These are phyloP conservation scores for Teratosphaeriaceae sp. DNA, from an alignment of 2,329 filamentous ascomycete genomes.

Conservation along the genomic window DNA sequence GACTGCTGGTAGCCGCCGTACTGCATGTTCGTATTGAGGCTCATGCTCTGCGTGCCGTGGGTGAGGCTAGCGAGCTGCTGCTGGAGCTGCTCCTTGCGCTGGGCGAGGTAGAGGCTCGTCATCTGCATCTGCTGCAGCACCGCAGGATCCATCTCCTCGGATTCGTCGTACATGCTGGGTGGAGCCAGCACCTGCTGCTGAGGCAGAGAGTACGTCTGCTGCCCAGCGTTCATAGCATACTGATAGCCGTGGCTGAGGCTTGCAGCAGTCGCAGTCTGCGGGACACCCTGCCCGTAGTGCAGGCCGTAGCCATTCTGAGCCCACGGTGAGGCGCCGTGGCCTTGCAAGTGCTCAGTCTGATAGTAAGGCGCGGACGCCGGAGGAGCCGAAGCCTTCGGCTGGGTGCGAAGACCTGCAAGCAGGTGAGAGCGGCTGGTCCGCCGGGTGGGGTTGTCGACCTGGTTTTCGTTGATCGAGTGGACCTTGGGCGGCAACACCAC, in stretches of 20 bases:
- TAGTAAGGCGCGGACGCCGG: constrained; percentile 58
- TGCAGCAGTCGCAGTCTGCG: constrained; percentile 54
- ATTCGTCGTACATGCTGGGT: constrained; percentile 68
- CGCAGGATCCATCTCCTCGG: constrained; percentile 72
- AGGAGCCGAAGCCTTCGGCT: constrained; percentile 75
- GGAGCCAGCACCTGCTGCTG: constrained; percentile 87
- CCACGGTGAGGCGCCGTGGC: constrained; percentile 44
- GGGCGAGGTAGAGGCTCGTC: constrained; percentile 85
- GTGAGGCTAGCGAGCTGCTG: constrained; percentile 85
- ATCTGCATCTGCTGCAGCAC: constrained; percentile 84
- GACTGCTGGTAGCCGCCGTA: constrained; percentile 16
- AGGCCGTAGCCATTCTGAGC: constrained; percentile 35
- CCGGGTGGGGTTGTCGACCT: constrained; percentile 69
- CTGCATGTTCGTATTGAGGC: constrained; percentile 44
- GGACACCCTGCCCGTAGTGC: constrained; percentile 40
- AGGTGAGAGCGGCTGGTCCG: constrained; percentile 93
- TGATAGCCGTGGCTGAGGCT: constrained; percentile 38
- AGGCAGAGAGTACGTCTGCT: constrained; percentile 60
- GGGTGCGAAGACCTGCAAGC: constrained; percentile 85
- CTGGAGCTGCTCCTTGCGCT: constrained; percentile 91
- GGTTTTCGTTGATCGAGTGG: constrained; percentile 58
- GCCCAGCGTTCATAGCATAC: constrained; percentile 42
- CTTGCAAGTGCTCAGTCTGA: constrained; percentile 45
- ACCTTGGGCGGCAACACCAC: constrained; percentile 68
- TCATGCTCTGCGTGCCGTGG: constrained; percentile 70